A percentile compares a stretch with the other conserved stretches of the same genome.
These are phyloP conservation scores for Chrysopogon serrulatus DNA, from an alignment of 176 grass and related monocot species.

Conservation along the genomic window DNA sequence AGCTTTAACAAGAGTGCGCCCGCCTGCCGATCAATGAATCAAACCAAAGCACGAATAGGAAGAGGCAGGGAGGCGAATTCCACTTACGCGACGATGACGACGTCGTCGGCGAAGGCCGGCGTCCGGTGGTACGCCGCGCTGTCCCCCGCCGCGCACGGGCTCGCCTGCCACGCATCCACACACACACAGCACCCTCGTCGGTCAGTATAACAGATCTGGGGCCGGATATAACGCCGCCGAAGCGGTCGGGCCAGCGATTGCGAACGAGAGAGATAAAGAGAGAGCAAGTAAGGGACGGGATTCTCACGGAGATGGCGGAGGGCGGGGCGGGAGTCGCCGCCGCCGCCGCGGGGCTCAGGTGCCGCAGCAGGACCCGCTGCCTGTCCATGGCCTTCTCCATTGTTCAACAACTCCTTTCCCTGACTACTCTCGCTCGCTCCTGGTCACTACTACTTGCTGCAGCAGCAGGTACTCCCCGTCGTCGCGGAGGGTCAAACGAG, in stretches of 20 bases:
- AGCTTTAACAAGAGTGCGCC: not conserved
- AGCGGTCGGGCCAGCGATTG: not conserved
- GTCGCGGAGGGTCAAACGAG: not conserved
- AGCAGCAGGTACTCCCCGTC: not conserved
- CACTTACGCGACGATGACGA: conserved; percentile 95
- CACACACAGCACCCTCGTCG: not conserved
- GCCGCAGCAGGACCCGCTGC: conserved; percentile 71
- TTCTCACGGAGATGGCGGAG: conserved; percentile 42
- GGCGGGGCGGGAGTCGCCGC: conserved; percentile 3
- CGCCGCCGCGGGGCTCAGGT: conserved; percentile 48
- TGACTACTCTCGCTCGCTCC: not conserved
- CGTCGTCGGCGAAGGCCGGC: conserved; percentile 65
- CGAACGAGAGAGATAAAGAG: too few relatives aligned
- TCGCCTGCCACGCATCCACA: conserved; percentile 27
- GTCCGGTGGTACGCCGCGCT: conserved; percentile 47
- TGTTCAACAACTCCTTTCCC: not conserved
- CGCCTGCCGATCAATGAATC: not conserved
- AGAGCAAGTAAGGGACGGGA: too few relatives aligned
- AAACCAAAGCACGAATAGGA: not conserved
- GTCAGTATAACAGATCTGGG: not conserved
- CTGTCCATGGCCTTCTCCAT: conserved; percentile 91
- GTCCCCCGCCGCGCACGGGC: conserved; percentile 60
- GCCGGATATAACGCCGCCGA: not conserved
- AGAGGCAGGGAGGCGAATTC: too few relatives aligned
- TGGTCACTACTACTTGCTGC: not conserved